Evolutionary conservation across 768 basidiomycete genomes (phyloP), one percentile per base, ranked within the genome.

Genomic region (Xerocomus spinulosus): DNA sequence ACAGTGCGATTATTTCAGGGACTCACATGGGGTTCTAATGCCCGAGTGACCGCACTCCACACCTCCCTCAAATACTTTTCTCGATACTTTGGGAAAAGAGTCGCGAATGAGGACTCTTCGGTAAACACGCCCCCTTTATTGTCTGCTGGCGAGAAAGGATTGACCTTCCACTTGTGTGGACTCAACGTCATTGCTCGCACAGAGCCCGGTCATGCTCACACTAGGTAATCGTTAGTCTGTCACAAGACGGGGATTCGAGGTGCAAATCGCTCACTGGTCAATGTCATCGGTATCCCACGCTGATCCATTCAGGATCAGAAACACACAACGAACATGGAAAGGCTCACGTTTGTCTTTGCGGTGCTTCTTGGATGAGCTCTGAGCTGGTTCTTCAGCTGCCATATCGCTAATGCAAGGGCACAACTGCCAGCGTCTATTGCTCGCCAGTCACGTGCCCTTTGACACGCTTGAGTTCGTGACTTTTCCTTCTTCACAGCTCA

Each of bases 231-330:
- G 32, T 42, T 25, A 46, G 46, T 47, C 30, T 42, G 34, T 42
- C 14, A 29, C 28, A 30, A 12, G 5, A 39, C 20, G 32, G 51
- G 42, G 32, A 36, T 35, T 39, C n/a, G 25, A 53, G 37, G 20
- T 24, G 35, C 42, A 42, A 24, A 36, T n/a, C 20, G 67, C 92
- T 83, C 66, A 95, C 92, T 96, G 94, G 76, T 97, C 90, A 69
- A 97, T 92, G 59, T 96, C 95, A 67, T 97, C 94, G 36, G 94
- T 97, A 63, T 98, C 95, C 95, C 95, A 98, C 62, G 94, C 95
- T 97, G 52, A 55, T 46, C 25, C 56, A 44, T 59, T 44, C 50
- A 26, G 47, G 41, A 53, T 64, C 46, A 60, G 51, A 36, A 42
- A 18, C 8, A 20, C 9, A 13, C 29, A 5, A 49, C 2, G 10